phyloP scores from a whole-genome alignment of 768 basidiomycete species.

The Leccinum aurantiacum region DNA sequence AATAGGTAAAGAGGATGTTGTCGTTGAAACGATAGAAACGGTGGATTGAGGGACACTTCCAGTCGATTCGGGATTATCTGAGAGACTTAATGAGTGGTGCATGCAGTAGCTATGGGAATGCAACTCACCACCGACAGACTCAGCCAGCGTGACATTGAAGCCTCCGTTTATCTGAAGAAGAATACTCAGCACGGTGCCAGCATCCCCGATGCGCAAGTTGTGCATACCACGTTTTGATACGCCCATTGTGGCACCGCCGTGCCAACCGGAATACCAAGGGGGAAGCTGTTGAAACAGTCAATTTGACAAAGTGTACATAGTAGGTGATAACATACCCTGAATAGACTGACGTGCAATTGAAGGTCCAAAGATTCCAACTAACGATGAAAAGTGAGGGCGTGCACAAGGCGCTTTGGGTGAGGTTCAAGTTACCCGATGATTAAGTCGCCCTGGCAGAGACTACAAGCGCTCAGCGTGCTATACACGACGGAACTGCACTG shows the following conservation, averaged over 20 bases:
- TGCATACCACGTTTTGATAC: conserved; percentile 58
- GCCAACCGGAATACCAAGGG: conserved; percentile 44
- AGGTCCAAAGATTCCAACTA: conserved; percentile 55
- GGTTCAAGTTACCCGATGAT: conserved; percentile 34
- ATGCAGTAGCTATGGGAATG: too few relatives aligned
- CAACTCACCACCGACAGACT: too few relatives aligned
- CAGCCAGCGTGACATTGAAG: too few relatives aligned
- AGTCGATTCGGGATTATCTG: too few relatives aligned
- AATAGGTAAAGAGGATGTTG: too few relatives aligned
- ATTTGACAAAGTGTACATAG: neutral
- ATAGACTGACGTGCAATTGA: conserved; percentile 45
- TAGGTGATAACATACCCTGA: conserved; percentile 17
- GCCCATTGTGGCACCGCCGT: conserved; percentile 62
- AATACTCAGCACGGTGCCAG: too few relatives aligned
- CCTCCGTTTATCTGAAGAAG: too few relatives aligned
- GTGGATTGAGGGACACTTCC: too few relatives aligned
- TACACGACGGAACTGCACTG: conserved; percentile 60
- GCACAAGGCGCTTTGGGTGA: neutral
- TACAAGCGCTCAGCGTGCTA: conserved; percentile 57
- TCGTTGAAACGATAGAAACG: too few relatives aligned
- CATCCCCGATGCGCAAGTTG: too few relatives aligned
- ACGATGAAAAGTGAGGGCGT: conserved; percentile 2
- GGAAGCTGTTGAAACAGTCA: conserved; percentile 38
- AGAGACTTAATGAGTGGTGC: too few relatives aligned
- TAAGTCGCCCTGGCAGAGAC: conserved; percentile 57